Conservation (phyloP, 169 alveolate species). For the Cryptosporidium andersoni region DNA sequence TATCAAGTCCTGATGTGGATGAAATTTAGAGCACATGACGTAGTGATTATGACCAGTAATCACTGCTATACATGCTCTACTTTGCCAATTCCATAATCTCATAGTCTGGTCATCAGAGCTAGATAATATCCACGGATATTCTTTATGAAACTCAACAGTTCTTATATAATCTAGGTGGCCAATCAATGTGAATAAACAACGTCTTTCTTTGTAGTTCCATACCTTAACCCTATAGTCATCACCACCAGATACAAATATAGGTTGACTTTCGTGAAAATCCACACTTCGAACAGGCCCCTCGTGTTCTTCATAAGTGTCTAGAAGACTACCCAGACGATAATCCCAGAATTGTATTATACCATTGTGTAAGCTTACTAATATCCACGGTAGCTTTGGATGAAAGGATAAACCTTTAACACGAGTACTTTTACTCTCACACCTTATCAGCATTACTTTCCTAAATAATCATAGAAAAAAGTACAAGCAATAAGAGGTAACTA, state of each 20-base stretch:
- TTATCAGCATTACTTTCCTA: constrained; percentile 81
- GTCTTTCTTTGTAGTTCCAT: constrained; percentile 90
- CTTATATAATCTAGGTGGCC: constrained; percentile 97
- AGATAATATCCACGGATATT: constrained; percentile 95
- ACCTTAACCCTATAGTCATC: constrained; percentile 94
- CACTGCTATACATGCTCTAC: constrained; percentile 85
- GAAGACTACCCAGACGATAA: constrained; percentile 85
- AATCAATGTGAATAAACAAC: constrained; percentile 89
- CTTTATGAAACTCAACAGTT: constrained; percentile 93
- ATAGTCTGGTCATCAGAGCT: constrained; percentile 95
- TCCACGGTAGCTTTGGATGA: constrained; percentile 95
- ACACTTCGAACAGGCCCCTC: constrained; percentile 97
- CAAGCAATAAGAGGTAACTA: no score
- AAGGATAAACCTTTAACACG: constrained; percentile 95
- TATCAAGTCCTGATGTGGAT: constrained; percentile 91
- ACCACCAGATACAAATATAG: constrained; percentile 96
- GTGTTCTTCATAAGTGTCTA: constrained; percentile 89
- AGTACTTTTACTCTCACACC: constrained; percentile 92
- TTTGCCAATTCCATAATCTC: constrained; percentile 97
- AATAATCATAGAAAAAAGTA: no score
- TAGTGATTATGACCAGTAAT: constrained; percentile 96
- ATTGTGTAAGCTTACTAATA: constrained; percentile 90
- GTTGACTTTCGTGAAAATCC: constrained; percentile 92
- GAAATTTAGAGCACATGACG: constrained; percentile 96
- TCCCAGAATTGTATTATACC: constrained; percentile 95